phyloP scores from a whole-genome alignment of 805 yeast species.

The Tetrapisispora arboricola region DNA sequence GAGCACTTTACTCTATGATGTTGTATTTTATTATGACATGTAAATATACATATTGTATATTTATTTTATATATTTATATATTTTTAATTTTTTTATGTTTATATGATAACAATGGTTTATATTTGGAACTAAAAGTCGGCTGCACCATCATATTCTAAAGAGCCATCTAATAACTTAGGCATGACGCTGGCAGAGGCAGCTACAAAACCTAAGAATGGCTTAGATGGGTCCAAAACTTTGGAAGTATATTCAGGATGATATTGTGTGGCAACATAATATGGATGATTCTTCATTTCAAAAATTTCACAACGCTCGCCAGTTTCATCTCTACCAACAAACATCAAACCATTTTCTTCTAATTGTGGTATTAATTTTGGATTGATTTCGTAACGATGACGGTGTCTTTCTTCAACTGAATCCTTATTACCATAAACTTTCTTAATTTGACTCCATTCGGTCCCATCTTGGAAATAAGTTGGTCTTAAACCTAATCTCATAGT shows the following conservation, averaged over 20 bases:
- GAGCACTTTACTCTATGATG: not conserved
- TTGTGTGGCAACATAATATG: conserved; percentile 90
- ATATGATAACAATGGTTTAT: not conserved
- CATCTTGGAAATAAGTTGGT: conserved; percentile 68
- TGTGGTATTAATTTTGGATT: conserved; percentile 69
- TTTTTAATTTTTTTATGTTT: not conserved
- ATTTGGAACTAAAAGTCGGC: conserved; percentile 3
- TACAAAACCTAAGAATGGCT: conserved; percentile 90
- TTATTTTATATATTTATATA: conserved; percentile 1
- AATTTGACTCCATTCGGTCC: conserved; percentile 57
- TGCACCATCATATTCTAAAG: conserved; percentile 14
- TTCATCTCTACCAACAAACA: conserved; percentile 91
- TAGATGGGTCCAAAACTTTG: conserved; percentile 91
- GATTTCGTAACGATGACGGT: conserved; percentile 96
- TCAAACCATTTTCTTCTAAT: conserved; percentile 70
- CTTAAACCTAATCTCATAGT: conserved; percentile 97
- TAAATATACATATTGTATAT: conserved; percentile 3
- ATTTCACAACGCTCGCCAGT: conserved; percentile 87
- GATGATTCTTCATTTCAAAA: conserved; percentile 75
- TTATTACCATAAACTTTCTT: conserved; percentile 70
- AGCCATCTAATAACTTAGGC: conserved; percentile 46
- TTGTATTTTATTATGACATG: not conserved
- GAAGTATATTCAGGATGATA: conserved; percentile 98
- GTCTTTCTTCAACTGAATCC: conserved; percentile 75
- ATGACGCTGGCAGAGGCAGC: conserved; percentile 88